Evolutionary conservation across 345 rosid genomes (phyloP).

Genomic region (Garcia nutans): DNA sequence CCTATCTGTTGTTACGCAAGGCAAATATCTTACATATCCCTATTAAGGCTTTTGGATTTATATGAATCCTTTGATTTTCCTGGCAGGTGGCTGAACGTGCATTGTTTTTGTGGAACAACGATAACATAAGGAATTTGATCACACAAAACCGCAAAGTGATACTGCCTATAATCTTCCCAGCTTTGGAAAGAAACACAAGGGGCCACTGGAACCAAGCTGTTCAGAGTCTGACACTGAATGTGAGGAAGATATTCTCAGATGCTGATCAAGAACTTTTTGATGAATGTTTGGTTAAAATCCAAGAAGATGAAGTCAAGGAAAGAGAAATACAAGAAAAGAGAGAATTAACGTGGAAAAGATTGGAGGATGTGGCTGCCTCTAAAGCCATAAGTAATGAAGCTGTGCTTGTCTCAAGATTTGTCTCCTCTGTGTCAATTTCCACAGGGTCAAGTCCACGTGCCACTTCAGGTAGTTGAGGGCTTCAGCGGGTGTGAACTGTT

Average conservation of each 20-base stretch:
- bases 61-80: not conserved
- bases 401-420: constrained; percentile 49
- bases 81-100: constrained; percentile 69
- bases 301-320: constrained; percentile 54
- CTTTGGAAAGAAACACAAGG: constrained; percentile 54
- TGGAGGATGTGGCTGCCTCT: constrained; percentile 69
- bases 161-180: constrained; percentile 53
- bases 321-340: constrained; percentile 45
- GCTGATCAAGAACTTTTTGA: constrained; percentile 59
- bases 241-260: constrained; percentile 53
- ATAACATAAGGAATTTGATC: constrained; percentile 52
- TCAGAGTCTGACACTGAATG: constrained; percentile 51
- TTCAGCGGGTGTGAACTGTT: not conserved
- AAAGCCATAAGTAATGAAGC: constrained; percentile 55
- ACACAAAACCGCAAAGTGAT: constrained; percentile 47
- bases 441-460: constrained; percentile 40
- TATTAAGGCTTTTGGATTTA: not conserved
- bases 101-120: constrained; percentile 65
- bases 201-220: constrained; percentile 65
- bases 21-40: not conserved
- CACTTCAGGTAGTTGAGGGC: constrained; percentile 37
- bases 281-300: constrained; percentile 57
- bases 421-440: constrained; percentile 47
- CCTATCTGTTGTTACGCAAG: not conserved
- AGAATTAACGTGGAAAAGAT: constrained; percentile 56